Evolutionary conservation across 2,329 filamentous ascomycete genomes (phyloP).

Genomic region (Aspergillus glaucus): DNA sequence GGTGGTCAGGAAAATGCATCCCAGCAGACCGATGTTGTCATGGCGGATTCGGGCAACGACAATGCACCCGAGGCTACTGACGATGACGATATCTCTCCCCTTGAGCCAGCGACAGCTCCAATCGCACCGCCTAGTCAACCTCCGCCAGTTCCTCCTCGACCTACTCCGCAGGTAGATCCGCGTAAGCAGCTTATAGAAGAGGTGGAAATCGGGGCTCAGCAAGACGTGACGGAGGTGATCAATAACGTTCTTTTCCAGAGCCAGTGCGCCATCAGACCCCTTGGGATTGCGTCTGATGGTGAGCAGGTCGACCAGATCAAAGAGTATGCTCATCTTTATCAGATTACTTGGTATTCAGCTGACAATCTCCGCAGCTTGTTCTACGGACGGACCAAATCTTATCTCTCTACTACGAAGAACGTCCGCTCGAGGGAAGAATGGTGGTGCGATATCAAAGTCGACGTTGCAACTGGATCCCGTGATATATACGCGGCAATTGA

Average conservation of each 20-base stretch:
- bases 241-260: constrained; percentile 85
- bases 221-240: constrained; percentile 95
- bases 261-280: constrained; percentile 76
- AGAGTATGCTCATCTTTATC: constrained; percentile 35
- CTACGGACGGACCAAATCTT: constrained; percentile 43
- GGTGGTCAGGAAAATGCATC: constrained; percentile 38
- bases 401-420: constrained; percentile 41
- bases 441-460: constrained; percentile 59
- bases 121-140: constrained; percentile 41
- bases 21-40: constrained; percentile 11
- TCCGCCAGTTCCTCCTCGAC: constrained; percentile 55
- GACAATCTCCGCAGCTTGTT: constrained; percentile 37
- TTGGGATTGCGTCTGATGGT: constrained; percentile 58
- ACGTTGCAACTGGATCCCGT: constrained; percentile 51
- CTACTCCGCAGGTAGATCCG: constrained; percentile 28
- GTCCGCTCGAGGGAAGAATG: constrained; percentile 49
- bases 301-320: constrained; percentile 79
- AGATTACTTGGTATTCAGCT: constrained; percentile 3
- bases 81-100: constrained; percentile 3
- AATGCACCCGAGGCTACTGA: constrained; percentile 5
- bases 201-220: constrained; percentile 63
- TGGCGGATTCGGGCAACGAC: constrained; percentile 17
- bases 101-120: constrained; percentile 6
- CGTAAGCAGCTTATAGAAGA: constrained; percentile 40
- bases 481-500: constrained; percentile 81